phyloP scores from a whole-genome alignment of 495 filamentous ascomycete species.

The Mytilinidion resinicola region DNA sequence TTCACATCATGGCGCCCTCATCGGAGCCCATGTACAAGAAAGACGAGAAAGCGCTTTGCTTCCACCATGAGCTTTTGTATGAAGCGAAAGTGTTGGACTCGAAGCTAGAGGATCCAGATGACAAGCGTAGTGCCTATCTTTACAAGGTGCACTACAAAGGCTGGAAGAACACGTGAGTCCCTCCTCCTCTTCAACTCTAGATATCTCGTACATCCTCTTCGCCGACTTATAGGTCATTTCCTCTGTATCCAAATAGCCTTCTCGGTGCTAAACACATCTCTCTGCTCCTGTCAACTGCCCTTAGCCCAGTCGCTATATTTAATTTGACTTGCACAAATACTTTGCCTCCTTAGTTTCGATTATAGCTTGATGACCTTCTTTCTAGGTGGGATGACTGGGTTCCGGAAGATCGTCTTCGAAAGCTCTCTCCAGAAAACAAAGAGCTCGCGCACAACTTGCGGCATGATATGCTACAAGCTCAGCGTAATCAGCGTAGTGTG shows the following conservation, averaged over 20 bases:
- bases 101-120: slow-evolving; percentile 54
- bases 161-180: slow-evolving; percentile 89
- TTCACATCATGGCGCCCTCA: slow-evolving; percentile 54
- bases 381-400: slow-evolving; percentile 97
- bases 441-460: slow-evolving; percentile 67
- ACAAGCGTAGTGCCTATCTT: slow-evolving; percentile 67
- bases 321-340: not conserved
- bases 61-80: slow-evolving; percentile 93
- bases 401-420: slow-evolving; percentile 84
- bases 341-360: not conserved
- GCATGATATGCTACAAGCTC: slow-evolving; percentile 51
- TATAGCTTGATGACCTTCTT: not conserved
- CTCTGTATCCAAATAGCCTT: not conserved
- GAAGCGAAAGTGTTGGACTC: slow-evolving; percentile 90
- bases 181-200: slow-evolving; percentile 5
- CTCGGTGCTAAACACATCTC: not conserved
- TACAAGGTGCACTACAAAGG: slow-evolving; percentile 98
- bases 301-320: not conserved
- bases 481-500: slow-evolving; percentile 30
- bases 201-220: slow-evolving; percentile 7
- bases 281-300: not conserved
- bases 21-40: slow-evolving; percentile 61
- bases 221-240: not conserved
- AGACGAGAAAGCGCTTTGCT: slow-evolving; percentile 92
- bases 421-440: slow-evolving; percentile 89